These are phyloP conservation scores for Aphanomyces astaci DNA, from an alignment of 352 stramenopile genomes.

Conservation along the genomic window DNA sequence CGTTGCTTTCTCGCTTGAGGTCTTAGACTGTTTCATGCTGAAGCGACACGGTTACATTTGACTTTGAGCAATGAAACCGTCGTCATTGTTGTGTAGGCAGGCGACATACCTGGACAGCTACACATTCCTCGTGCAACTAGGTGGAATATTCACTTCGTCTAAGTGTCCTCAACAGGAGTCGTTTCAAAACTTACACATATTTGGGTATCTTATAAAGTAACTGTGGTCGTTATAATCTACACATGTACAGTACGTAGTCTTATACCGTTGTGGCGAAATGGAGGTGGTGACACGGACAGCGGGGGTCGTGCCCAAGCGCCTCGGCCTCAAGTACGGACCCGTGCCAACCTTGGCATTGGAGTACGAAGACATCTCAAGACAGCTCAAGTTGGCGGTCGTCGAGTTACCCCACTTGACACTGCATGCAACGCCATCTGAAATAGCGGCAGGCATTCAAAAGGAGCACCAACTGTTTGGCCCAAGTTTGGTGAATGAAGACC, in stretches of 20 bases:
- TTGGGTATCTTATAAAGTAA: too few species aligned
- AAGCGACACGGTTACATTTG: neutral
- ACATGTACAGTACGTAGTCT: neutral
- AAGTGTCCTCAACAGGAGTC: too few species aligned
- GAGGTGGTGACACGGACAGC: neutral
- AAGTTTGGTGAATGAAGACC: slow-evolving; percentile 51
- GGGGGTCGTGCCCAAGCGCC: slow-evolving; percentile 70
- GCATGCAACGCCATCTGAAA: slow-evolving; percentile 35
- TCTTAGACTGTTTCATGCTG: neutral
- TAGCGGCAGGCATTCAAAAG: slow-evolving; percentile 51
- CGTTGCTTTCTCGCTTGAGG: neutral
- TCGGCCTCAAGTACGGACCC: slow-evolving; percentile 76
- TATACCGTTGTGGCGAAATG: neutral
- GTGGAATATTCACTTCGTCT: too few species aligned
- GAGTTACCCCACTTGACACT: slow-evolving; percentile 57
- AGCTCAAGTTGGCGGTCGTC: slow-evolving; percentile 59
- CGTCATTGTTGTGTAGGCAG: too few species aligned
- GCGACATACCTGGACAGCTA: too few species aligned
- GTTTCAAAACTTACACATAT: too few species aligned
- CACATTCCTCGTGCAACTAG: too few species aligned
- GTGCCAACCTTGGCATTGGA: slow-evolving; percentile 73
- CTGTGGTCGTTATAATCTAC: neutral
- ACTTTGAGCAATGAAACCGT: neutral
- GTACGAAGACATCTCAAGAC: slow-evolving; percentile 48
- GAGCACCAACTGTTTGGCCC: slow-evolving; percentile 55